Evolutionary conservation across 345 rosid genomes (phyloP).

Genomic region (Ceriops decandra): DNA sequence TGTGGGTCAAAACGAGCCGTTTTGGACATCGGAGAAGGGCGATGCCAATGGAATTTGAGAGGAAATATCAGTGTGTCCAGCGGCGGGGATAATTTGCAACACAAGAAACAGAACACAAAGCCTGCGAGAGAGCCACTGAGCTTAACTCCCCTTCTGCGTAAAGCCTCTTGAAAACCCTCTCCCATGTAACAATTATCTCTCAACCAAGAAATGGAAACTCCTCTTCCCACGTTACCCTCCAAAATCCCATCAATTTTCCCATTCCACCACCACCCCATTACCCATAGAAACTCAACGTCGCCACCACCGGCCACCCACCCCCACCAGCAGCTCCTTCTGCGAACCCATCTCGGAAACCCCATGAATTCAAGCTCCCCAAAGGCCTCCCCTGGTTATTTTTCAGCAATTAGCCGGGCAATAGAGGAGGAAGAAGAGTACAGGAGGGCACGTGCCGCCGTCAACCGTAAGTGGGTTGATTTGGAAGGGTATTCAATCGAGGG

Average conservation of each 20-base stretch:
- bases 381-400: conserved; percentile 48
- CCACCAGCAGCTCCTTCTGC: conserved; percentile 22
- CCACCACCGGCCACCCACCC: conserved; percentile 9
- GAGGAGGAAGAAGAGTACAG: conserved; percentile 88
- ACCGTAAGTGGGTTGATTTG: conserved; percentile 61
- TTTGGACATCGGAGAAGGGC: too few relatives aligned
- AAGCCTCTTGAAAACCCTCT: conserved; percentile 28
- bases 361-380: conserved; percentile 28
- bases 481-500: conserved; percentile 85
- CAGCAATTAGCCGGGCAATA: conserved; percentile 66
- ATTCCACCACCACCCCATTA: conserved; percentile 20
- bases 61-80: too few relatives aligned
- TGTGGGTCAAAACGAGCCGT: too few relatives aligned
- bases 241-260: conserved; percentile 39
- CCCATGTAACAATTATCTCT: not conserved
- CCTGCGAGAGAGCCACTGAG: too few relatives aligned
- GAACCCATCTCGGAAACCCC: conserved; percentile 19
- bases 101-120: too few relatives aligned
- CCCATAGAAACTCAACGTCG: not conserved
- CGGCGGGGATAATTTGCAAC: too few relatives aligned
- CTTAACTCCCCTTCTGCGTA: too few relatives aligned
- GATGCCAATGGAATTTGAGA: too few relatives aligned
- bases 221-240: conserved; percentile 35
- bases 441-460: conserved; percentile 78
- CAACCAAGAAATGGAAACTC: conserved; percentile 37